Evolutionary conservation across 306 rosid species (phyloP), one percentile per base, ranked within the genome.

Genomic region (Dicorynia guianensis): DNA sequence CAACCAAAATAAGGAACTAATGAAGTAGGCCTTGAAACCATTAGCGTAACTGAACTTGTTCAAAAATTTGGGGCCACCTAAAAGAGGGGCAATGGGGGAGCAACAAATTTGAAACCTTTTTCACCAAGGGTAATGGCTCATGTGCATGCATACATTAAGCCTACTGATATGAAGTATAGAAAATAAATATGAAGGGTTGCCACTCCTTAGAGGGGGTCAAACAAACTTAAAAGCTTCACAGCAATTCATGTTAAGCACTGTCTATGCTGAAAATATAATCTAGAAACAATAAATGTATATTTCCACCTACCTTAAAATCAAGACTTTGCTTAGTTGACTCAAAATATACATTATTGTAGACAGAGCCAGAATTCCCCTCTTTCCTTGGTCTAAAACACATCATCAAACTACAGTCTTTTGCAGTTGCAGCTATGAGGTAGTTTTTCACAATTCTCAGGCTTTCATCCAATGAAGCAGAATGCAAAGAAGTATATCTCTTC

Each of bases 381-480:
- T 69, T 79, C 73, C 77, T 85, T 67, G 79, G 93, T 86, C 89
- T 87, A 69, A 96, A 96, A 84, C 93, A 79, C 70, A 96, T 76
- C 86, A 89, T 88, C 87, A 96, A 85, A 85, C 99, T 96, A 79
- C 96, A 96, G 91, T 92, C 98, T 77, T 92, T 96, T 33, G 92
- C 93, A 53, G 93, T 90, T 69, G 99, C 84, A 69, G 96, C 98
- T 72, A 85, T 90, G 77, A 90, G 69, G 80, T 85, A 92, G 86
- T 96, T 78, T 87, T 81, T 89, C 60, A 96, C 93, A 66, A 80
- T 81, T 85, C 81, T 96, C 88, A 90, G 67, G 80, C 88, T 90
- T 84, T 87, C 96, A 79, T 88, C 97, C 75, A 89, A 70, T 10
- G 97, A 83, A 53, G 89, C 81, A 62, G 93, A 87, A 84, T 96